Conservation (phyloP, 306 rosid genomes). For the Cicer pinnatifidum region DNA sequence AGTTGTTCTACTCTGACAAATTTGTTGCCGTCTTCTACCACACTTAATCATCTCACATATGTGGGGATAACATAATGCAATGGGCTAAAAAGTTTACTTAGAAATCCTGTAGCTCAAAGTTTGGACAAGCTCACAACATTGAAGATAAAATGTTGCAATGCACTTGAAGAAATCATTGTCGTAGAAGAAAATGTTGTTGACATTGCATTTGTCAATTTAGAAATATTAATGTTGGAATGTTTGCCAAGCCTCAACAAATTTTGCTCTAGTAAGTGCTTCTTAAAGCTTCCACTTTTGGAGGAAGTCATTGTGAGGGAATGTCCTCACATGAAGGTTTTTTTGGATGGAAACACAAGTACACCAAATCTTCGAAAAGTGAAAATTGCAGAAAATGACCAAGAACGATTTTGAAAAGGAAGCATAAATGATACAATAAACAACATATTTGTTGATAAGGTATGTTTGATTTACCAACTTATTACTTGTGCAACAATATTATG, state of each 20-base stretch:
- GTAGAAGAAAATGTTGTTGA: neutral
- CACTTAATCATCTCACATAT: neutral
- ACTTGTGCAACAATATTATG: no score
- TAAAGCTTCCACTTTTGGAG: neutral
- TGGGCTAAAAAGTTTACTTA: neutral
- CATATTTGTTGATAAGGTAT: slow-evolving; percentile 16
- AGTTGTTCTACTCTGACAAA: neutral
- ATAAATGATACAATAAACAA: neutral
- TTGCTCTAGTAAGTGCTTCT: neutral
- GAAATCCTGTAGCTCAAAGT: neutral
- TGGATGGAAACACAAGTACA: neutral
- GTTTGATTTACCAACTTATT: neutral
- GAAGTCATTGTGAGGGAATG: slow-evolving; percentile 10
- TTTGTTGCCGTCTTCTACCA: neutral
- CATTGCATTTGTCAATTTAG: neutral
- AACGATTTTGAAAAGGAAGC: neutral
- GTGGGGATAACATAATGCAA: neutral
- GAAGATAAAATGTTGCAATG: neutral
- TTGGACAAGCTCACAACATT: neutral
- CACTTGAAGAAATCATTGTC: neutral
- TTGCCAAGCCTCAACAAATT: neutral
- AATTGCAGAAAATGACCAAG: neutral
- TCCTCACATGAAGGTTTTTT: neutral
- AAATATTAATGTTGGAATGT: neutral
- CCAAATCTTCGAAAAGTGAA: slow-evolving; percentile 10